Conservation (phyloP, 2,329 filamentous ascomycete species). For the Salinomyces thailandicus region DNA sequence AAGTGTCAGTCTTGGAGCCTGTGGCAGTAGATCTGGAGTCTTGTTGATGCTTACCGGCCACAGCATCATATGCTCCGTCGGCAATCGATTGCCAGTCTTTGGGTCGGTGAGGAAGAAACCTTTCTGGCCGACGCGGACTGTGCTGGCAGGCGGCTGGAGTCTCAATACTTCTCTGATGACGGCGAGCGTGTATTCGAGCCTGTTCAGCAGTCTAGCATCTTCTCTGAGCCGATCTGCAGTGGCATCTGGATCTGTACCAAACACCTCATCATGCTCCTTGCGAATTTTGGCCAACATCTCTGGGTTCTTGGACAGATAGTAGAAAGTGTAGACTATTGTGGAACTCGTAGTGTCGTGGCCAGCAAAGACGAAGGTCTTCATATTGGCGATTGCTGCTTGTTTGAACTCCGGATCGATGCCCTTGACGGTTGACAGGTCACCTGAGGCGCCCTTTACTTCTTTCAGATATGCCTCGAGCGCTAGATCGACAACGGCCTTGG, state of each 20-base stretch:
- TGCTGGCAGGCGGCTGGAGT: conserved; percentile 41
- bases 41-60: conserved; percentile 24
- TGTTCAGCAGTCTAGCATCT: conserved; percentile 39
- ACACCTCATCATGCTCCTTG: conserved; percentile 43
- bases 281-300: conserved; percentile 27
- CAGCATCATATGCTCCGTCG: conserved; percentile 36
- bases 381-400: conserved; percentile 25
- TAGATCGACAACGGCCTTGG: conserved; percentile 27
- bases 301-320: conserved; percentile 30
- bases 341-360: conserved; percentile 34
- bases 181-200: conserved; percentile 42
- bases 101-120: conserved; percentile 33
- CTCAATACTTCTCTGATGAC: conserved; percentile 46
- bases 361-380: conserved; percentile 34
- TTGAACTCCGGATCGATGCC: conserved; percentile 29
- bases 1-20: neutral
- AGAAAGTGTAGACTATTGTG: conserved; percentile 29
- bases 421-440: conserved; percentile 15
- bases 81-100: conserved; percentile 33
- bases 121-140: conserved; percentile 25
- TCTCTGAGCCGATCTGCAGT: conserved; percentile 30
- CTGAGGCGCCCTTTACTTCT: conserved; percentile 23
- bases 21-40: too few relatives aligned
- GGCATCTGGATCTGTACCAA: conserved; percentile 32
- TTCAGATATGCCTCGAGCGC: conserved; percentile 30